Evolutionary conservation across 2,329 filamentous ascomycete species (phyloP).

Genomic region (Calonectria henricotiae): DNA sequence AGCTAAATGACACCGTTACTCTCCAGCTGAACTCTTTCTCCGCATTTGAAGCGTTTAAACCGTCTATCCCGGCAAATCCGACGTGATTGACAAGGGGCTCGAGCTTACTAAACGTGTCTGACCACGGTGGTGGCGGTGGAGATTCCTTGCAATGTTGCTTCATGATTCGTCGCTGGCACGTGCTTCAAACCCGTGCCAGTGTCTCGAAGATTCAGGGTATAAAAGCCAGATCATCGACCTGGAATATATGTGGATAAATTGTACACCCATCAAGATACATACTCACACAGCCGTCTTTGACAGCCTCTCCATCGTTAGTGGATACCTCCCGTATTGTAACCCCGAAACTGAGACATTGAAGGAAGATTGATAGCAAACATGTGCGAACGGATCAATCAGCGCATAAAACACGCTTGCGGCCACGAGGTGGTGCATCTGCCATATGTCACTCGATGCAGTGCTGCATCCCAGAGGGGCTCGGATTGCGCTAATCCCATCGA

Average conservation of each 20-base stretch:
- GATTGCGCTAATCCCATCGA: slow-evolving; percentile 18
- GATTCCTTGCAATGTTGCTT: slow-evolving; percentile 20
- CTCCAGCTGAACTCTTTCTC: slow-evolving; percentile 5
- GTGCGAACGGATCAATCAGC: slow-evolving; percentile 13
- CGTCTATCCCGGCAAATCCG: slow-evolving; percentile 25
- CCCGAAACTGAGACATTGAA: background rate
- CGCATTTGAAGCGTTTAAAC: slow-evolving; percentile 14
- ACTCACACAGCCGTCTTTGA: background rate
- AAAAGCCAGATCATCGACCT: slow-evolving; percentile 24
- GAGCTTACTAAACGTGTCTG: slow-evolving; percentile 23
- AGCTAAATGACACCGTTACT: background rate
- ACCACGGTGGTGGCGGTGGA: slow-evolving; percentile 22
- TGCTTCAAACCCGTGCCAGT: slow-evolving; percentile 16
- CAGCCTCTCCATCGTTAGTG: slow-evolving; percentile 3
- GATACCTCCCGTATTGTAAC: slow-evolving; percentile 3
- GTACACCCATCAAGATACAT: slow-evolving; percentile 10
- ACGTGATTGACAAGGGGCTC: slow-evolving; percentile 3
- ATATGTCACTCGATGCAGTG: background rate
- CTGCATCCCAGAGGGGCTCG: slow-evolving; percentile 1
- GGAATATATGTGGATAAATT: slow-evolving; percentile 12
- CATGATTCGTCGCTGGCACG: slow-evolving; percentile 24
- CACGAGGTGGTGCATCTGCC: slow-evolving; percentile 24
- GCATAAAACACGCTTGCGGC: slow-evolving; percentile 19
- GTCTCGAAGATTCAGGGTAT: slow-evolving; percentile 26
- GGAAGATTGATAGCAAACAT: background rate